Base-by-base conservation (phyloP, 140 eudicot genomes). In the Flaveria floridana region DNA sequence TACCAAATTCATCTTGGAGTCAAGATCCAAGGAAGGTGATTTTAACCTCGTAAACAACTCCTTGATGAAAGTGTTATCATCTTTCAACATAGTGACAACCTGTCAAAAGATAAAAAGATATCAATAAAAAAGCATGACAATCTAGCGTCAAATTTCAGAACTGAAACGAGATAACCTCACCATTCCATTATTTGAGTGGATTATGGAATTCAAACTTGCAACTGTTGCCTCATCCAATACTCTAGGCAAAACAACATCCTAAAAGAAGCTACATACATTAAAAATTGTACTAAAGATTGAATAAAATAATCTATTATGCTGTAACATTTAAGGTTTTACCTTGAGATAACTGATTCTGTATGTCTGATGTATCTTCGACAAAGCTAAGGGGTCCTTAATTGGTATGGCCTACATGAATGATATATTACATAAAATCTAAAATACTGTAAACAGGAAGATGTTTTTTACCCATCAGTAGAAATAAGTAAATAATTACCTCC, bases 291-390 rank as follows among this genome's bases (percentile, higher is more conserved):
- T 48, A 48, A 12, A 14, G 23, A 42, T 14, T 47, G 13, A 39
- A 80, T n/a, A 61, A 71, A 42, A 7, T 41, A 55, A 62, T 30
- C 3, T 52, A 34, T 34, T 34, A 62, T 6, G 57, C 56, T 7
- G 46, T 46, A 73, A 53, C 44, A 78, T 66, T 59, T 15, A 67
- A 68, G 50, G 42, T 44, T 16, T 67, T 68, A 89, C 97, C 97
- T 87, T 92, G 52, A 92, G 74, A 72, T 89, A 92, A 65, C 86
- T 87, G 77, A 92, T 71, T 87, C 88, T 84, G 78, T 89, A 92
- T 11, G 96, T 92, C 76, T 92, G 97, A 79, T 92, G 97, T 80
- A 92, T 86, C 90, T 84, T 92, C 6, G 96, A 87, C 59, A 87
- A 81, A 48, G 87, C 92, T 39, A 86, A 79, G 64, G 95, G 90